A percentile compares a stretch with the other conserved stretches of the same genome.
Conservation (phyloP, 2,329 filamentous ascomycete species). For the Annulohypoxylon truncatum region DNA sequence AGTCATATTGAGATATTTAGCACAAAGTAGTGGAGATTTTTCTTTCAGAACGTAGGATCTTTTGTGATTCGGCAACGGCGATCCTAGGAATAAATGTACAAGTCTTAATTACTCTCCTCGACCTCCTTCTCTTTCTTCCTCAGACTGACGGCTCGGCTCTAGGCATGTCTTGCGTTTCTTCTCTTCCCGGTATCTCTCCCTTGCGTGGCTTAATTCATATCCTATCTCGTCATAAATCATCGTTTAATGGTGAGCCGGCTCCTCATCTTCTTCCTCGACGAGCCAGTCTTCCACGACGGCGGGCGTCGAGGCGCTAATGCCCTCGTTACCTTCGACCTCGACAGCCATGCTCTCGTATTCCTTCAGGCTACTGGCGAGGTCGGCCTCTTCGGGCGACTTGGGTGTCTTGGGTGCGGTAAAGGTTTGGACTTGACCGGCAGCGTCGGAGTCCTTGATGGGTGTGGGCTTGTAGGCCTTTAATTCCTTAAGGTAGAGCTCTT, state of each 20-base stretch:
- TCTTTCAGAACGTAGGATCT: slow-evolving; percentile 42
- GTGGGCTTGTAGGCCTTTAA: slow-evolving; percentile 94
- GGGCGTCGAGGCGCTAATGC: slow-evolving; percentile 64
- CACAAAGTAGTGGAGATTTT: slow-evolving; percentile 7
- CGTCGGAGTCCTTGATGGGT: slow-evolving; percentile 84
- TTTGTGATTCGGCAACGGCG: slow-evolving; percentile 44
- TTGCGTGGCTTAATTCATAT: slow-evolving; percentile 1
- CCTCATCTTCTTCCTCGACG: slow-evolving; percentile 76
- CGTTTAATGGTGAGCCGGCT: slow-evolving; percentile 61
- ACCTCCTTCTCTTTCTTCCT: slow-evolving; percentile 4
- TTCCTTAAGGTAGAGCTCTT: slow-evolving; percentile 97
- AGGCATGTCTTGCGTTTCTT: slow-evolving; percentile 13
- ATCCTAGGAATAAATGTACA: slow-evolving; percentile 55
- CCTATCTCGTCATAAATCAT: neutral
- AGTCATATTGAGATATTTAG: neutral
- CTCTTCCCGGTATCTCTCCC: slow-evolving; percentile 7
- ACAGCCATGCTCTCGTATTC: slow-evolving; percentile 95
- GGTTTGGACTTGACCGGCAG: slow-evolving; percentile 90
- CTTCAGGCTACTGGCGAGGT: slow-evolving; percentile 91
- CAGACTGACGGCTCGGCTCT: slow-evolving; percentile 10
- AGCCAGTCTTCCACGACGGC: slow-evolving; percentile 79
- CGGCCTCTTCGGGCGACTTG: slow-evolving; percentile 89
- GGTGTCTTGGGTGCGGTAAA: slow-evolving; percentile 85
- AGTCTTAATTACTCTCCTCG: slow-evolving; percentile 49
- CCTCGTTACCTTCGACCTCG: slow-evolving; percentile 90